Percentiles rank a stretch among this genome's conserved stretches.
Evolutionary conservation across 768 basidiomycete genomes (phyloP).

Genomic region (Tricholoma terreum): DNA sequence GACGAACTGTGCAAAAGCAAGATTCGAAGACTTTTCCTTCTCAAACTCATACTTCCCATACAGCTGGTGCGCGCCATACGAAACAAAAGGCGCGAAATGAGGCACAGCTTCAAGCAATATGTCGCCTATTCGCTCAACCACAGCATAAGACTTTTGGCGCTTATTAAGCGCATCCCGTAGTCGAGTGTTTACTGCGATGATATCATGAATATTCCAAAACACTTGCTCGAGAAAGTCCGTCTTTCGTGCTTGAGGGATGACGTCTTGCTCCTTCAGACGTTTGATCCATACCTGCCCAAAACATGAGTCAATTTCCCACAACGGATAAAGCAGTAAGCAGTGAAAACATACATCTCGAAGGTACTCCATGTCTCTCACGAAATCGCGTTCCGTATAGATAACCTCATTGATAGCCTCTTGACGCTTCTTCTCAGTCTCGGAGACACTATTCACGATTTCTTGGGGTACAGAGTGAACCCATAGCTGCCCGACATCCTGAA

Average conservation of each 20-base stretch:
- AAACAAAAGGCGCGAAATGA: constrained; percentile 89
- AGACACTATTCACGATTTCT: constrained; percentile 90
- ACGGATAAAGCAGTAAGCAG: constrained; percentile 2
- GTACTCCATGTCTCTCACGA: constrained; percentile 97
- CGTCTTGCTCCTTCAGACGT: constrained; percentile 69
- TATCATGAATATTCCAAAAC: constrained; percentile 97
- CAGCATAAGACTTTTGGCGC: constrained; percentile 91
- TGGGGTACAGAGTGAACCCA: constrained; percentile 97
- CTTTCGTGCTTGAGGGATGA: constrained; percentile 73
- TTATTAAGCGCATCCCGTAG: constrained; percentile 94
- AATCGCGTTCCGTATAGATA: constrained; percentile 91
- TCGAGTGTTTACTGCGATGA: constrained; percentile 85
- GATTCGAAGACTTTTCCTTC: constrained; percentile 93
- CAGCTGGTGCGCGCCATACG: constrained; percentile 93
- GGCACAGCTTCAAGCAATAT: constrained; percentile 85
- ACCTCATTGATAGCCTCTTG: constrained; percentile 99
- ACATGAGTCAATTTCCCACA: constrained; percentile 1
- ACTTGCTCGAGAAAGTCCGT: constrained; percentile 90
- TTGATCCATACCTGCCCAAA: constrained; percentile 78
- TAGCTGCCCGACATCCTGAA: constrained; percentile 60
- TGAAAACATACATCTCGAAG: constrained; percentile 80
- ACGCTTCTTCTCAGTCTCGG: constrained; percentile 89
- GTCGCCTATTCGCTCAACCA: constrained; percentile 91
- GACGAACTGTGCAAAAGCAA: constrained; percentile 91
- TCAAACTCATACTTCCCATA: constrained; percentile 99